Evolutionary conservation across 2,329 filamentous ascomycete species (phyloP).

Genomic region (Scytalidium lignicola): DNA sequence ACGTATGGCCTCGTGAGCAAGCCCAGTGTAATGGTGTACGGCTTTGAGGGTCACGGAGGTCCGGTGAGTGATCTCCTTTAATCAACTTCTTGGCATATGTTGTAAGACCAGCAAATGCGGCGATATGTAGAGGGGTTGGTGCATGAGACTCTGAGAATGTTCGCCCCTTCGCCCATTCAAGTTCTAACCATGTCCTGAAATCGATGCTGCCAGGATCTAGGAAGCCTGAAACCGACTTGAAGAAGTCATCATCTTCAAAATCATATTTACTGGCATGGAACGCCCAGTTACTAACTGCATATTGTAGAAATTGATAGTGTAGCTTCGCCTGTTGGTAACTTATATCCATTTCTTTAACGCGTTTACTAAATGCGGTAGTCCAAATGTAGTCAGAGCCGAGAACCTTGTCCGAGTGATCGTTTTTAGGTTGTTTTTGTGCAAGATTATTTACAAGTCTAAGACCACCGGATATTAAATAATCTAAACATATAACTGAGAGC

Average conservation of each 20-base stretch:
- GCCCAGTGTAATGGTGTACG: conserved; percentile 5
- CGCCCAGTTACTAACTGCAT: conserved; percentile 2
- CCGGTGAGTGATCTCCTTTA: not conserved
- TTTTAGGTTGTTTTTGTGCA: not conserved
- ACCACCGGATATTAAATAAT: conserved; percentile 7
- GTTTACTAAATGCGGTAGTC: not conserved
- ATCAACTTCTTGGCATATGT: conserved; percentile 4
- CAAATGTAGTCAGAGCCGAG: not conserved
- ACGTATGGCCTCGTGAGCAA: conserved; percentile 1
- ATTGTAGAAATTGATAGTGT: conserved; percentile 6
- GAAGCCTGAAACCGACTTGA: conserved; percentile 8
- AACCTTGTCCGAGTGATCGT: not conserved
- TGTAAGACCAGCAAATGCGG: conserved; percentile 6
- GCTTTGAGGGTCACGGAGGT: not conserved
- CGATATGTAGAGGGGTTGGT: conserved; percentile 17
- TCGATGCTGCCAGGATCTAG: conserved; percentile 5
- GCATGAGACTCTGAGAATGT: conserved; percentile 1
- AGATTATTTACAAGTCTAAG: not conserved
- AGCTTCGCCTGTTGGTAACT: conserved; percentile 11
- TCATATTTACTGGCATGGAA: conserved; percentile 9
- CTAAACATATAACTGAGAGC: conserved; percentile 6
- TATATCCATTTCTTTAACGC: conserved; percentile 2
- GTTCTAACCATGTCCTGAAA: conserved; percentile 12
- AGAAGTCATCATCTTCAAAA: conserved; percentile 9
- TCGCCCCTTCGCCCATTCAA: conserved; percentile 6